Conservation (phyloP, 768 basidiomycete genomes). For the Sporobolomyces pararoseus region DNA sequence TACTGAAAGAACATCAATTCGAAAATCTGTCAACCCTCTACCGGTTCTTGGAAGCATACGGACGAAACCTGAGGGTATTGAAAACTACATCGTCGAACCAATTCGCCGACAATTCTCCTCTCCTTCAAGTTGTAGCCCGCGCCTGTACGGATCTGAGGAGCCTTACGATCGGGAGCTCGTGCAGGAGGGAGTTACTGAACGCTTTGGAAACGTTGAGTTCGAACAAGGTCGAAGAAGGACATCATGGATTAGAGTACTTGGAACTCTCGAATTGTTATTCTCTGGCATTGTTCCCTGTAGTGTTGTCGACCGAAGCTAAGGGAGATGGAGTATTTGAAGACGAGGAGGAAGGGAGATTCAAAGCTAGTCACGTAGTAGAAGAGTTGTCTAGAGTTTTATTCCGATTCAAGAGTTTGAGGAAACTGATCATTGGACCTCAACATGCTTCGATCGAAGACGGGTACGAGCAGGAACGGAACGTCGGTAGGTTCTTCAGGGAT, state of each 20-base stretch:
- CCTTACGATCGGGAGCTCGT: background rate
- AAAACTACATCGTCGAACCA: background rate
- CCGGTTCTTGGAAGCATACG: background rate
- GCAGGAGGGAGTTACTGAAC: background rate
- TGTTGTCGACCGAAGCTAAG: no score
- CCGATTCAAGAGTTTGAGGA: background rate
- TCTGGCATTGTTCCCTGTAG: background rate
- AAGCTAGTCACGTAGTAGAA: background rate
- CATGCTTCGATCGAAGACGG: background rate
- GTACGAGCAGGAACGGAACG: background rate
- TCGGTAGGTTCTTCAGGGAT: background rate
- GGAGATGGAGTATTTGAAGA: background rate
- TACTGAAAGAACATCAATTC: slow-evolving; percentile 22
- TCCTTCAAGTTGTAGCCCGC: background rate
- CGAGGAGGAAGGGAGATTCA: background rate
- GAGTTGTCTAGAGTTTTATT: background rate
- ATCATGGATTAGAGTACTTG: background rate
- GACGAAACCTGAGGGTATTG: background rate
- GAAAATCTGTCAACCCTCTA: background rate
- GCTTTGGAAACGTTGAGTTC: background rate
- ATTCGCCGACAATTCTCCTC: background rate
- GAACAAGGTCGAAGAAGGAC: background rate
- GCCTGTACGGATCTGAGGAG: background rate
- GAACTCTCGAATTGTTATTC: slow-evolving; percentile 4
- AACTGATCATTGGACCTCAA: background rate